Percentiles rank a stretch among this genome's conserved stretches.
Conservation (phyloP, 2,329 filamentous ascomycete genomes). For the Endocalyx cinctus region DNA sequence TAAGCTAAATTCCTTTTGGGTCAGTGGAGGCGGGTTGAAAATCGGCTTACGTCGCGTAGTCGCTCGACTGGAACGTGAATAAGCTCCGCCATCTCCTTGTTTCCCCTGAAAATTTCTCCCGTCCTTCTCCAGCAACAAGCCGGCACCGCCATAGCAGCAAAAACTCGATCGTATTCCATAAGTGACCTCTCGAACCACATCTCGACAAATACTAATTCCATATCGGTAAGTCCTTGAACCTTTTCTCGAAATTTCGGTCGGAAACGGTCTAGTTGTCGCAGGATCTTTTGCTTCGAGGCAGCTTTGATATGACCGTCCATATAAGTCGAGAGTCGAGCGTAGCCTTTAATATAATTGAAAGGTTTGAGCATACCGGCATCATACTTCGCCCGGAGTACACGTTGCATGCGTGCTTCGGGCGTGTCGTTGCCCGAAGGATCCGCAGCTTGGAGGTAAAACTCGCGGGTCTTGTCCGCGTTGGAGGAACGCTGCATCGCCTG, state of each 20-base stretch:
- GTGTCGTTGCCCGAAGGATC: constrained; percentile 82
- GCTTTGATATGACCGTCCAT: constrained; percentile 85
- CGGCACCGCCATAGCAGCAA: constrained; percentile 97
- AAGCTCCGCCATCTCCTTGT: constrained; percentile 97
- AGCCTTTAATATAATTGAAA: constrained; percentile 98
- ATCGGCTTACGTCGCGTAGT: constrained; percentile 72
- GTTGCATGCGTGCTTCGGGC: constrained; percentile 92
- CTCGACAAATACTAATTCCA: constrained; percentile 90
- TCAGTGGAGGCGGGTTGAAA: no score
- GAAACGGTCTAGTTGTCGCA: constrained; percentile 87
- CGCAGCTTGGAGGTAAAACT: constrained; percentile 96
- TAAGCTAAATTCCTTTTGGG: no score
- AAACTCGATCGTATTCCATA: constrained; percentile 97
- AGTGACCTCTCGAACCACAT: constrained; percentile 98
- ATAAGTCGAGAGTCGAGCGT: constrained; percentile 82
- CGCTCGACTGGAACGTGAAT: constrained; percentile 90
- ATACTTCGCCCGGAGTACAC: constrained; percentile 90
- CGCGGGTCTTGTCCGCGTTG: constrained; percentile 67
- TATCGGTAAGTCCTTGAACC: constrained; percentile 86
- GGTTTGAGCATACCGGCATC: constrained; percentile 91
- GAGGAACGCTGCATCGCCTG: constrained; percentile 57
- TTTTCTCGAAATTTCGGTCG: constrained; percentile 93
- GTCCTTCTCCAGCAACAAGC: constrained; percentile 97
- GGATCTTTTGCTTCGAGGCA: constrained; percentile 81
- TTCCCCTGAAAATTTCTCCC: constrained; percentile 94